These are phyloP conservation scores for Tolypocladium ovalisporum DNA, from an alignment of 2,329 filamentous ascomycete genomes.

Conservation along the genomic window DNA sequence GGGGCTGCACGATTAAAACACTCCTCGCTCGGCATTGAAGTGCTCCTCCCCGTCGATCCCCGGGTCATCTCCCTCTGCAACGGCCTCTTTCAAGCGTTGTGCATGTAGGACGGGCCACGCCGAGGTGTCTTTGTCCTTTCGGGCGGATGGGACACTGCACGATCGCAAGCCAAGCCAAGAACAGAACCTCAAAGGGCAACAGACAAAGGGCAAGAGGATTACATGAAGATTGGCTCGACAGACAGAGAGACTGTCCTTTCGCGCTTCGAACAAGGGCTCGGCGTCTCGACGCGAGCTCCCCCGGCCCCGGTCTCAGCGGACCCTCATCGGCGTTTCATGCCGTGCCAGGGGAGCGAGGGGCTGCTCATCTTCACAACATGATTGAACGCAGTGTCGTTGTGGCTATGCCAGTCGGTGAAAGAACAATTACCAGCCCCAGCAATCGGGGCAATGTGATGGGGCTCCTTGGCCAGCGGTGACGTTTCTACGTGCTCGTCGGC, in stretches of 20 bases:
- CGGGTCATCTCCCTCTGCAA: neutral
- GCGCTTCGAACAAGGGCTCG: neutral
- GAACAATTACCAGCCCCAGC: neutral
- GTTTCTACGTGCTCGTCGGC: too few species aligned
- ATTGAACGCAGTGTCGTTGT: neutral
- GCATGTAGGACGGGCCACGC: neutral
- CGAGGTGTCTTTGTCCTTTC: too few species aligned
- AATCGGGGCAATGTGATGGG: too few species aligned
- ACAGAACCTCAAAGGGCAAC: neutral
- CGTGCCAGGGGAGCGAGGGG: neutral
- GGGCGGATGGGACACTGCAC: too few species aligned
- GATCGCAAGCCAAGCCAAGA: too few species aligned
- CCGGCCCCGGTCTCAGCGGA: neutral
- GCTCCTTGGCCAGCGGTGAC: too few species aligned
- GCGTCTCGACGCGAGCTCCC: neutral
- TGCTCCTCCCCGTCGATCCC: neutral
- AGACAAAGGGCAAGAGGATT: neutral
- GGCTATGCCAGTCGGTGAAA: neutral
- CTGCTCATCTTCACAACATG: too few species aligned
- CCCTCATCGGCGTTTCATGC: constrained; percentile 1
- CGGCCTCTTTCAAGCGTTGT: neutral
- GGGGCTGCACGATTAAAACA: neutral
- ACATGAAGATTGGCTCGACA: too few species aligned
- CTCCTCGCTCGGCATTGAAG: neutral
- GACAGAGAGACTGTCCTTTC: neutral